Percentiles rank a stretch among this genome's conserved stretches.
phyloP scores from a whole-genome alignment of 75 land plant genomes.

The Azolla pinnata region DNA sequence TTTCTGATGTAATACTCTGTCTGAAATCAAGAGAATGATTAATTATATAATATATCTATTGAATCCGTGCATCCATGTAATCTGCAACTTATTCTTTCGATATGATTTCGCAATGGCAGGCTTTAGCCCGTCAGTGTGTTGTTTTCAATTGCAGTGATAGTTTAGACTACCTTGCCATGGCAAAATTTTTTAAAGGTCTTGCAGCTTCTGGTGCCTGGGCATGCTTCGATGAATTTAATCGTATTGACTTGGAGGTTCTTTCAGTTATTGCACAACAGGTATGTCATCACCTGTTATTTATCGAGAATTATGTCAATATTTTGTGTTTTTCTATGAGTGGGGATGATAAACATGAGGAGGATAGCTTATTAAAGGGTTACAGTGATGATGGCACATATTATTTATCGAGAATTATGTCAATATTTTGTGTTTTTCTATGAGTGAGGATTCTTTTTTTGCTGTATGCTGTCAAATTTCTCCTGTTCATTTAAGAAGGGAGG shows the following conservation, averaged over 20 bases:
- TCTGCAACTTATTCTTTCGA: constrained; percentile 1
- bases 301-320: no score
- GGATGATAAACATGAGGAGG: no score
- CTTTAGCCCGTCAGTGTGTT: constrained; percentile 32
- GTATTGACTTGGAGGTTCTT: constrained; percentile 35
- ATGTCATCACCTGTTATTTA: not conserved
- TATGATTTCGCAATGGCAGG: constrained; percentile 10
- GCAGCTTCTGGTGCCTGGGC: constrained; percentile 38
- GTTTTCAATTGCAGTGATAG: constrained; percentile 38
- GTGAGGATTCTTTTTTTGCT: no score
- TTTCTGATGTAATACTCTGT: no score
- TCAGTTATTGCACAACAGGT: constrained; percentile 38
- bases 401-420: no score
- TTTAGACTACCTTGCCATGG: constrained; percentile 35
- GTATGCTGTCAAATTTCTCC: no score
- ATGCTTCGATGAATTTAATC: constrained; percentile 36
- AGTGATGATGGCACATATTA: no score
- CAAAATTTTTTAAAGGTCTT: constrained; percentile 36
- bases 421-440: not conserved
- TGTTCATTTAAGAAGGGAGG: no score
- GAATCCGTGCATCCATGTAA: not conserved
- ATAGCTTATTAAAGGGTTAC: no score
- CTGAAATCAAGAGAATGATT: no score
- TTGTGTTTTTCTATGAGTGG: no score
- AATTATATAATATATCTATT: not conserved